Percentiles rank a stretch among this genome's conserved stretches.
Conservation (phyloP, 768 basidiomycete species). For the Mrakia hoshinonis region DNA sequence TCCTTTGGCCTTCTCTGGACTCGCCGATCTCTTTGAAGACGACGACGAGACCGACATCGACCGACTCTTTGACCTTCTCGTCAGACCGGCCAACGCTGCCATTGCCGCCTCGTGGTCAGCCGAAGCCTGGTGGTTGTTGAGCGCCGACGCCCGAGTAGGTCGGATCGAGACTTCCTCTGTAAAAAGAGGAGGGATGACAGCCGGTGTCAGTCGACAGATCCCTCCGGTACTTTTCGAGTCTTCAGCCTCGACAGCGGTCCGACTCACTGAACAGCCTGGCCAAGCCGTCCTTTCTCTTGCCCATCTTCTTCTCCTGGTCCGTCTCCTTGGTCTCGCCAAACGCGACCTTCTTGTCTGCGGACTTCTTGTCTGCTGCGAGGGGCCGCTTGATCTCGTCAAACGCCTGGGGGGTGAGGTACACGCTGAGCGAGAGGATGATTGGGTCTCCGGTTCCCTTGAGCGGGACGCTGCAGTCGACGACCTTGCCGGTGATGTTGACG, state of each 20-base stretch:
- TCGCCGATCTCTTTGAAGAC: constrained; percentile 35
- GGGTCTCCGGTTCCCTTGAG: constrained; percentile 22
- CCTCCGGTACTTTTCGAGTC: not conserved
- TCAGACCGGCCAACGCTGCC: not conserved
- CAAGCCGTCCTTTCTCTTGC: constrained; percentile 69
- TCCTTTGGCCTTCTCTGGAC: constrained; percentile 39
- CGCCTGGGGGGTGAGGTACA: constrained; percentile 23
- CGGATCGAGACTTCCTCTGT: not conserved
- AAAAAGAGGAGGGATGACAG: constrained; percentile 29
- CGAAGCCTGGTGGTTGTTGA: not conserved
- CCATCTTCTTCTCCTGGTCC: constrained; percentile 61
- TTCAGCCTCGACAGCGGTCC: not conserved
- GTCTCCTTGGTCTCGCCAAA: constrained; percentile 51
- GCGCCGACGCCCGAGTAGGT: constrained; percentile 4
- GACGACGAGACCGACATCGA: constrained; percentile 50
- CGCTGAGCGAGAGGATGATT: constrained; percentile 18
- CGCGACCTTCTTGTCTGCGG: not conserved
- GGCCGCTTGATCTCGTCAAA: constrained; percentile 25
- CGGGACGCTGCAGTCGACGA: constrained; percentile 24
- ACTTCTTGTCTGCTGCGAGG: not conserved
- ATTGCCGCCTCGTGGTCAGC: constrained; percentile 1
- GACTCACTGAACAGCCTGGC: constrained; percentile 59
- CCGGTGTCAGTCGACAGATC: not conserved
- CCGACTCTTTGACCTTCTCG: constrained; percentile 2
- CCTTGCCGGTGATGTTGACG: constrained; percentile 20